Conservation (phyloP, 441 rosid species). For the Pelargonium myrrhifolium region DNA sequence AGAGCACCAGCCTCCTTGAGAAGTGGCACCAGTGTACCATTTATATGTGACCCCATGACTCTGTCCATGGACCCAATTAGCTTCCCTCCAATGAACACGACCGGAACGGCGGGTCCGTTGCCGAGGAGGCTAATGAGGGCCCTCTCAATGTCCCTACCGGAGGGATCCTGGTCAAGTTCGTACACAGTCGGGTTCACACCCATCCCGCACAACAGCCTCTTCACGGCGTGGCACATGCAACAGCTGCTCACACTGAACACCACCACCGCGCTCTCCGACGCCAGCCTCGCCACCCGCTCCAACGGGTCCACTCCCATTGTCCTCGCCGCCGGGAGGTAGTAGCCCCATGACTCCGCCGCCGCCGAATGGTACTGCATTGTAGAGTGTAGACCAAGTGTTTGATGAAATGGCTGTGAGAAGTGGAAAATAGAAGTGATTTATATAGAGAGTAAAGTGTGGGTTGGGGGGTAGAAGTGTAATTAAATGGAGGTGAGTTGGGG, state of each 20-base stretch:
- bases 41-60: constrained; percentile 65
- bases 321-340: too few relatives aligned
- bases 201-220: constrained; percentile 53
- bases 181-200: constrained; percentile 61
- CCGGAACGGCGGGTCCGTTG: constrained; percentile 33
- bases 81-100: constrained; percentile 60
- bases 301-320: neutral
- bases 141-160: constrained; percentile 47
- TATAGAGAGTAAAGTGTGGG: too few relatives aligned
- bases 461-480: neutral
- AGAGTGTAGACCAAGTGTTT: neutral
- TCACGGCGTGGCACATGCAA: neutral
- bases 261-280: constrained; percentile 3
- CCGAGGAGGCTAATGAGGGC: constrained; percentile 38
- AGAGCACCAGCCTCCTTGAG: constrained; percentile 73
- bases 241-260: neutral
- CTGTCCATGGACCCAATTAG: constrained; percentile 32
- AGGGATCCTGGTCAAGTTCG: constrained; percentile 53
- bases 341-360: neutral
- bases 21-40: constrained; percentile 56
- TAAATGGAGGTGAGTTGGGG: too few relatives aligned
- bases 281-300: constrained; percentile 1
- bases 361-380: too few relatives aligned
- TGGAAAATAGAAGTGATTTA: neutral
- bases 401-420: neutral